Base-by-base conservation (phyloP, 768 basidiomycete species). In the Tremella yokohamensis region DNA sequence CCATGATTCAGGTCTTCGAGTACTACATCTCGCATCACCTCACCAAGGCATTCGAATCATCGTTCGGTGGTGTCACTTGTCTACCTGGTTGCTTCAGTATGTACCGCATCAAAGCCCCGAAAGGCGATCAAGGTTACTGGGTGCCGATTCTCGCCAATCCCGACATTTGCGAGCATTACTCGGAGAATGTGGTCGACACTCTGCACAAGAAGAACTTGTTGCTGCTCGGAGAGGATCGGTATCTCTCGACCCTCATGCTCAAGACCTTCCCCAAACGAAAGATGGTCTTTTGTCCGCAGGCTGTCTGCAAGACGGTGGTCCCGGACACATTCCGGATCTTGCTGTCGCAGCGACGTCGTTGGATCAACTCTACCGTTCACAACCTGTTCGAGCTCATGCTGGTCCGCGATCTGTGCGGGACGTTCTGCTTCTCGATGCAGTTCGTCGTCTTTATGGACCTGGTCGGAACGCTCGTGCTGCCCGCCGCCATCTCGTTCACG, bases 1-100 rank as follows among this genome's bases (percentile, higher is more conserved):
- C 94, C 15, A 98, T 99, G 96, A 98, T 99, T 79, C 96, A 99
- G 83, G 96, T 98, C 56, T 99, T 99, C 76, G 94, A 99, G 78
- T 99, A 99, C 78, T 99, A 98, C 81, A 96, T 97, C 79, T 97
- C 96, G 8, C 96, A 99, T 75, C 94, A 98, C 76, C 83, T 93
- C 82, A 94, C 91, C 39, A 99, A 99, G 81, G 94, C 94, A 2
- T 98, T 98, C 81, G 96, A 99, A 79, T 91, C 93, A 2, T 93
- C 94, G 87, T 98, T 98, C 69, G 96, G 96, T 71, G 92, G 94
- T 82, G 96, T 99, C 7, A 98, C 96, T 56, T 99, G 96, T 83
- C 82, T 99, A 64, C 96, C 96, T 20, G 96, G 96, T 64, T 99
- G 96, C 80, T 99, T 99, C 84, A 90, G 87, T 66, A 98, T 97